Evolutionary conservation across 768 basidiomycete genomes (phyloP), one percentile per base, ranked within the genome.

Genomic region (Pleurotus eryngii): DNA sequence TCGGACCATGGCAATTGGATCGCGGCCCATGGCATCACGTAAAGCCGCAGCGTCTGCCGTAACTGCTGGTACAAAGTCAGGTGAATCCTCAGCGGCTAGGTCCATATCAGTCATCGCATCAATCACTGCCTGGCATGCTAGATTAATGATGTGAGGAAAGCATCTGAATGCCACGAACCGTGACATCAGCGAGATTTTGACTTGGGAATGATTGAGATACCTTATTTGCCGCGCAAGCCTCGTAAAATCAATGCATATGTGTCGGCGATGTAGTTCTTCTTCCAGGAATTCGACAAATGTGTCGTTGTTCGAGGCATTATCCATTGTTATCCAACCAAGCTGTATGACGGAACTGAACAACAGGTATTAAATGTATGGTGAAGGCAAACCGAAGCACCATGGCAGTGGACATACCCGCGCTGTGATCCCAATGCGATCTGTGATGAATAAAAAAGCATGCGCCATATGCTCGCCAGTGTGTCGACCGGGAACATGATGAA

Each of bases 391-490:
- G 51, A 51, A 17, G 42, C 22, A 35, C 6, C 5, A 58, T 37
- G 55, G 20, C 40, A 24, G 1, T 55, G 49, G 7, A 59, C 58
- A 45, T 55, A 72, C 72, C 64, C 69, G 68, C 15, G 46, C 8
- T 1, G 66, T 55, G 30, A 73, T 70, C 5, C 56, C 30, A 17
- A 72, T 38, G 0, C 65, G 64, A 37, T 71, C 70, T n/a, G 71
- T 15, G 20, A 73, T 60, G 61, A 57, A 54, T 4, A 76, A 26
- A 43, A 79, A 71, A 3, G 67, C 64, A 12, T 65, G 37, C 1
- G 69, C 67, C n/a, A 79, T 61, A 49, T 77, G 72, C 39, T 69
- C 61, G 2, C 76, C 77, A 30, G 60, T 67, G 62, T 80, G 76
- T 7, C 58, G 59, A 0, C 72, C 73, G 22, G 75, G 71, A 9